Percentiles rank a stretch among this genome's conserved stretches.
Conservation (phyloP, 345 rosid genomes). For the Eucalyptus erythrocorys region DNA sequence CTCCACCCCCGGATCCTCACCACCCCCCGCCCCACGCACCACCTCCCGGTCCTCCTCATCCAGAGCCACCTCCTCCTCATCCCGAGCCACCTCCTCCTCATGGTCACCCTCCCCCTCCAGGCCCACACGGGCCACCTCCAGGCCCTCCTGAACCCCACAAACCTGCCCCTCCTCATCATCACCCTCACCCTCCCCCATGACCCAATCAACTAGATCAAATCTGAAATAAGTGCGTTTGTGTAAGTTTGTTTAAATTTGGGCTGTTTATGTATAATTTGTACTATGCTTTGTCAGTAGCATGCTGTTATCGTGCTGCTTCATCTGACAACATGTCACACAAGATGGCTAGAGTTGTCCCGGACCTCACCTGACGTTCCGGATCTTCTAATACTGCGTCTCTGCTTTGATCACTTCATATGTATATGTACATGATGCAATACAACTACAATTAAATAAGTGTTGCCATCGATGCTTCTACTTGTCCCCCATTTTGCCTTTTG, state of each 20-base stretch:
- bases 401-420: neutral
- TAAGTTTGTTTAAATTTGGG: neutral
- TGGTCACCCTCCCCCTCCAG: neutral
- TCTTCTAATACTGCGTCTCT: neutral
- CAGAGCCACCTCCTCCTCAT: conserved; percentile 5
- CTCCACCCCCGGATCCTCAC: conserved; percentile 3
- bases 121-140: neutral
- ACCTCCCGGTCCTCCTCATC: conserved; percentile 7
- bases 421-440: neutral
- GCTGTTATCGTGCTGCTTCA: neutral
- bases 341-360: neutral
- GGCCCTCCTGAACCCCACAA: conserved; percentile 8
- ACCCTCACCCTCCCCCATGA: conserved; percentile 1
- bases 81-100: conserved; percentile 7
- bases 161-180: neutral
- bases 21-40: conserved; percentile 1
- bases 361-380: neutral
- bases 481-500: neutral
- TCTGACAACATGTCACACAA: neutral
- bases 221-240: neutral
- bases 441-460: neutral
- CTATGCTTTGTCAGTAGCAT: neutral
- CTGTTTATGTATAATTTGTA: neutral
- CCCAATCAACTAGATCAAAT: neutral
- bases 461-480: neutral